Conservation (phyloP, 2,329 filamentous ascomycete genomes). For the Colletotrichum tamarilloi region DNA sequence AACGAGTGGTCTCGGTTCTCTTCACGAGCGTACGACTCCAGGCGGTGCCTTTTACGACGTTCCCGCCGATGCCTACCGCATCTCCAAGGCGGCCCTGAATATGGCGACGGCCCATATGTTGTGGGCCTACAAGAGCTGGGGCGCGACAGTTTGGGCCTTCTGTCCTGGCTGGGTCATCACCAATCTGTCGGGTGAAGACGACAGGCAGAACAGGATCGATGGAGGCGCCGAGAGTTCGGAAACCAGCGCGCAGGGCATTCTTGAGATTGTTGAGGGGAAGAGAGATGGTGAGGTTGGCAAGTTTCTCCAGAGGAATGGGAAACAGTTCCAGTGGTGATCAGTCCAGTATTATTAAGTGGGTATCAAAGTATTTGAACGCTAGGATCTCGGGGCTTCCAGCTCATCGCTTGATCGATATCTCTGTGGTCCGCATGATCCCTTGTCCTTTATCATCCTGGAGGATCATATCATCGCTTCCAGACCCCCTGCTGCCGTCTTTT, state of each 20-base stretch:
- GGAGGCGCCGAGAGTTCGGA: constrained; percentile 41
- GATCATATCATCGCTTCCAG: constrained; percentile 21
- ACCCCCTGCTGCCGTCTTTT: neutral
- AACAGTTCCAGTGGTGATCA: neutral
- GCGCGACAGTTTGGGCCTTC: constrained; percentile 46
- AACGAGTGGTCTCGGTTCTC: constrained; percentile 46
- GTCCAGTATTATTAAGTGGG: too few species aligned
- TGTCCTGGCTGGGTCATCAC: constrained; percentile 48
- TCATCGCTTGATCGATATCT: constrained; percentile 18
- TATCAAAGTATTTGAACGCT: neutral
- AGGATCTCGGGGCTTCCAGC: neutral
- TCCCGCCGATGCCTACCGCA: constrained; percentile 44
- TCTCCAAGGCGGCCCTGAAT: constrained; percentile 51
- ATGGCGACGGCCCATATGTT: constrained; percentile 47
- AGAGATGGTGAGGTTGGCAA: constrained; percentile 42
- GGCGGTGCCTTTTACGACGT: constrained; percentile 14
- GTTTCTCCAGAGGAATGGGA: constrained; percentile 26
- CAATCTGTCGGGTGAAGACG: constrained; percentile 44
- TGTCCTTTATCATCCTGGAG: constrained; percentile 4
- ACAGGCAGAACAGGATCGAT: constrained; percentile 40
- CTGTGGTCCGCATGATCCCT: constrained; percentile 11
- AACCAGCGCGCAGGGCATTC: constrained; percentile 41
- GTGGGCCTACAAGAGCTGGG: constrained; percentile 42
- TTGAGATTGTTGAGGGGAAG: constrained; percentile 42
- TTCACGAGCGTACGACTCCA: constrained; percentile 41